Percentiles rank a stretch among this genome's conserved stretches.
These are phyloP conservation scores for Dryadomyces quercus-mongolicae DNA, from an alignment of 2,329 filamentous ascomycete species.

Conservation along the genomic window DNA sequence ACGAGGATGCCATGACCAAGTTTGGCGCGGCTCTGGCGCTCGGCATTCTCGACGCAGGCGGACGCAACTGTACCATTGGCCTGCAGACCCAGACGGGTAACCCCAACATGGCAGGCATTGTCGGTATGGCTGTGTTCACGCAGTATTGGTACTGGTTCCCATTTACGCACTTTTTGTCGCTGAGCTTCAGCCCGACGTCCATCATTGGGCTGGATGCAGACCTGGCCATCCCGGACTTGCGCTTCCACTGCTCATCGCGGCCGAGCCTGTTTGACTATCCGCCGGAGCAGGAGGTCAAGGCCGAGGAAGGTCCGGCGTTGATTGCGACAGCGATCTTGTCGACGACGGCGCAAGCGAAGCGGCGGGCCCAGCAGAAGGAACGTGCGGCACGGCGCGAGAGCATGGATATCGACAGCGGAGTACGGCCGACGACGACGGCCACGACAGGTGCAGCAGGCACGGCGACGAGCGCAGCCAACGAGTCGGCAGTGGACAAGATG, in stretches of 20 bases:
- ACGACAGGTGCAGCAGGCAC: not conserved
- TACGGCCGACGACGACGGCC: slow-evolving; percentile 6
- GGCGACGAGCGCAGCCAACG: not conserved
- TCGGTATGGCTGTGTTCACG: slow-evolving; percentile 95
- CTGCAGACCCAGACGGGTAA: slow-evolving; percentile 97
- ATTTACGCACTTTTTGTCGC: slow-evolving; percentile 89
- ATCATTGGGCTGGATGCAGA: slow-evolving; percentile 92
- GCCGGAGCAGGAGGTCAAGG: slow-evolving; percentile 88
- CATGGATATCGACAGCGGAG: slow-evolving; percentile 69
- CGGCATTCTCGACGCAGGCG: slow-evolving; percentile 95
- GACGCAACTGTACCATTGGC: slow-evolving; percentile 95
- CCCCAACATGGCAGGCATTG: slow-evolving; percentile 95
- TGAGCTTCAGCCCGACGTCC: slow-evolving; percentile 93
- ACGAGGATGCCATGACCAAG: slow-evolving; percentile 99
- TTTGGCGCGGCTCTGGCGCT: slow-evolving; percentile 90
- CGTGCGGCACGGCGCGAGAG: slow-evolving; percentile 78
- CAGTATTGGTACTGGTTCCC: slow-evolving; percentile 99
- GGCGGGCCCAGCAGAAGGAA: slow-evolving; percentile 88
- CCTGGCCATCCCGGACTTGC: slow-evolving; percentile 85
- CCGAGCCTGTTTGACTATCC: slow-evolving; percentile 97
- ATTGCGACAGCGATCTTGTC: slow-evolving; percentile 93
- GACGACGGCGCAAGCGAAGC: slow-evolving; percentile 93
- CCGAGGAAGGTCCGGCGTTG: slow-evolving; percentile 84
- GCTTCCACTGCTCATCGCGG: slow-evolving; percentile 88
- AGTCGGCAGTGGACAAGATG: slow-evolving; percentile 59